These are phyloP conservation scores for Candida awuae DNA, from an alignment of 805 yeast species.

Conservation along the genomic window DNA sequence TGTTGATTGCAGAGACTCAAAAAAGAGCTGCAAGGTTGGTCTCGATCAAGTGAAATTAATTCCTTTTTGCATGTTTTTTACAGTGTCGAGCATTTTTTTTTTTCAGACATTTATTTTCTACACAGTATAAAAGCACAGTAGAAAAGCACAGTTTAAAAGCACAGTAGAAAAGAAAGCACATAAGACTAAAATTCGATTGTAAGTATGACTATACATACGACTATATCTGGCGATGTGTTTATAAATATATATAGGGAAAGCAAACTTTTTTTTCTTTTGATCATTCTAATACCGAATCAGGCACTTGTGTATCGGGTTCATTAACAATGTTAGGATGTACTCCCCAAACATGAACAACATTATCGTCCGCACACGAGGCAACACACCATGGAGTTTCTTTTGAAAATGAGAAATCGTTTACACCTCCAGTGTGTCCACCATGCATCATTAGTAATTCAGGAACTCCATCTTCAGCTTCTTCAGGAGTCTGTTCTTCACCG, in stretches of 20 bases:
- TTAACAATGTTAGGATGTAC: constrained; percentile 22
- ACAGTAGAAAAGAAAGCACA: no score
- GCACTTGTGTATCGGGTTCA: constrained; percentile 11
- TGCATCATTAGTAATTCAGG: constrained; percentile 88
- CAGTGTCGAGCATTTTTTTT: no score
- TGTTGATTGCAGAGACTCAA: not conserved
- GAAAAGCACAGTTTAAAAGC: no score
- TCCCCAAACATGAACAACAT: constrained; percentile 54
- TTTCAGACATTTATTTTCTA: no score
- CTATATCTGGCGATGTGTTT: no score
- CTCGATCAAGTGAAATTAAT: no score
- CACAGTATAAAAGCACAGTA: no score
- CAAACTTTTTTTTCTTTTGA: not conserved
- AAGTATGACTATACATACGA: no score
- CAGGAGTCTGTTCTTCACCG: constrained; percentile 80
- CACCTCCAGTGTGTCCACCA: constrained; percentile 79
- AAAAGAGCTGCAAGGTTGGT: not conserved
- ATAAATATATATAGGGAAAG: not conserved
- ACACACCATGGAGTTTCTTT: constrained; percentile 69
- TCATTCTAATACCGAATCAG: constrained; percentile 1
- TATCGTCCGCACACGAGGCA: constrained; percentile 57
- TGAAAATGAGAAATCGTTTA: constrained; percentile 66
- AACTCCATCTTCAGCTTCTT: constrained; percentile 85
- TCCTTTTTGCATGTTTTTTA: not conserved
- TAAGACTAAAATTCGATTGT: no score